Conservation (phyloP, 306 rosid species). For the Boehmeria nivea region DNA sequence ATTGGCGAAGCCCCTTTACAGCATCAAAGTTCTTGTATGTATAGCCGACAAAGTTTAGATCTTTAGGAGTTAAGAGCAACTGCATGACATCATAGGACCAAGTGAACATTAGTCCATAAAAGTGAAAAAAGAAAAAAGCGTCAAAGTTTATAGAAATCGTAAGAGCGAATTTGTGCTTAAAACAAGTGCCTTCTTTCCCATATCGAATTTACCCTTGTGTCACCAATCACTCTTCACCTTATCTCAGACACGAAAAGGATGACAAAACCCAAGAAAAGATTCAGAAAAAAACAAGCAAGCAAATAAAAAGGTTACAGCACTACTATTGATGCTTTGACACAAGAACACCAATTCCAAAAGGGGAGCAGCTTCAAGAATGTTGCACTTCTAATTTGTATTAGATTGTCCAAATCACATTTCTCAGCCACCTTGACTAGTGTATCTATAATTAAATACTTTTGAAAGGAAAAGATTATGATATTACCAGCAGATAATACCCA, state of each 20-base stretch:
- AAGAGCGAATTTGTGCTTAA: not conserved
- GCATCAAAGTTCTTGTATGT: conserved; percentile 99
- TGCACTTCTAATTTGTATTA: too few relatives aligned
- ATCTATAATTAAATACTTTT: not conserved
- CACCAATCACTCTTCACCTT: too few relatives aligned
- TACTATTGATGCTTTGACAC: too few relatives aligned
- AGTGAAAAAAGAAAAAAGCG: not conserved
- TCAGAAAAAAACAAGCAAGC: too few relatives aligned
- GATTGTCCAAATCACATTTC: too few relatives aligned
- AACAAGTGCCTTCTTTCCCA: too few relatives aligned
- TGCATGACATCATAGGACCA: conserved; percentile 39
- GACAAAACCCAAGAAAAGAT: too few relatives aligned
- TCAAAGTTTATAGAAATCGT: not conserved
- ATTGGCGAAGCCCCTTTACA: conserved; percentile 79
- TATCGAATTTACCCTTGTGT: not conserved
- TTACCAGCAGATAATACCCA: not conserved
- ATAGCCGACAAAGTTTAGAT: conserved; percentile 90
- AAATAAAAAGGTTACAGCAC: too few relatives aligned
- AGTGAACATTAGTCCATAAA: conserved; percentile 11
- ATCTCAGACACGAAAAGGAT: too few relatives aligned
- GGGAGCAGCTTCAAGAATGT: too few relatives aligned
- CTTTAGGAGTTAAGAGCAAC: conserved; percentile 91
- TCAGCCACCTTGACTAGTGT: too few relatives aligned
- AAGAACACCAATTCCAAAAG: too few relatives aligned
- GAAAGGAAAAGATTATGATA: not conserved